phyloP scores from a whole-genome alignment of 1,284 basidiomycete genomes.

The Rhodotorula sp. region DNA sequence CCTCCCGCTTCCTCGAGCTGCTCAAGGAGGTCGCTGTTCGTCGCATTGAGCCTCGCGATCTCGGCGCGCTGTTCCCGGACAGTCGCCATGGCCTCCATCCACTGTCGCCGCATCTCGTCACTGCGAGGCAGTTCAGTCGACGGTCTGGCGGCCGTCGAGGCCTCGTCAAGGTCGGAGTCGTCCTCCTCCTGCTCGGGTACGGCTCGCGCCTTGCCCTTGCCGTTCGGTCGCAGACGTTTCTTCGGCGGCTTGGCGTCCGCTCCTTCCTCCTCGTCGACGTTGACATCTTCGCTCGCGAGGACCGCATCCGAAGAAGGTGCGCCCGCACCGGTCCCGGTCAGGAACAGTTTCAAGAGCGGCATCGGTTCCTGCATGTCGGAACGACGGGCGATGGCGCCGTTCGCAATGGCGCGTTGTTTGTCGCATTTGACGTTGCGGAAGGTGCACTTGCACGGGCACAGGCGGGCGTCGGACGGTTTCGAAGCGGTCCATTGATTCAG shows the following conservation, averaged over 20 bases:
- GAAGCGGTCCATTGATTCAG: not conserved
- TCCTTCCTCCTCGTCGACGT: not conserved
- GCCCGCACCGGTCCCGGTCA: not conserved
- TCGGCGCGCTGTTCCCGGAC: not conserved
- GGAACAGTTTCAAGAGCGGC: conserved; percentile 3
- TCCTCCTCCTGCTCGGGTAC: not conserved
- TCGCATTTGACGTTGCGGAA: conserved; percentile 2
- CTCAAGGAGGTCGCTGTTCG: no score
- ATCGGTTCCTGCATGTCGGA: not conserved
- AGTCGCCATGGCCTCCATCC: not conserved
- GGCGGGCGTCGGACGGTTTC: not conserved
- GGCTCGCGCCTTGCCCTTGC: conserved; percentile 2
- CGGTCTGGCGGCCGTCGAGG: not conserved
- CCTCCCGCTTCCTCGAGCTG: not conserved
- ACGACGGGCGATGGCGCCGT: not conserved
- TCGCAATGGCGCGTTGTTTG: not conserved
- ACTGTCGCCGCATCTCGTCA: not conserved
- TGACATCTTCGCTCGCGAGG: not conserved
- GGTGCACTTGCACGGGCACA: not conserved
- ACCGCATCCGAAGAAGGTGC: not conserved
- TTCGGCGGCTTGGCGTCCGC: not conserved
- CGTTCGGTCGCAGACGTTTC: not conserved
- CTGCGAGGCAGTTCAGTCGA: not conserved
- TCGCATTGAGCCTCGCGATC: not conserved
- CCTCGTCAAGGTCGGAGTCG: not conserved